phyloP scores from a whole-genome alignment of 2,329 filamentous ascomycete genomes.

The Tolypocladium paradoxum region DNA sequence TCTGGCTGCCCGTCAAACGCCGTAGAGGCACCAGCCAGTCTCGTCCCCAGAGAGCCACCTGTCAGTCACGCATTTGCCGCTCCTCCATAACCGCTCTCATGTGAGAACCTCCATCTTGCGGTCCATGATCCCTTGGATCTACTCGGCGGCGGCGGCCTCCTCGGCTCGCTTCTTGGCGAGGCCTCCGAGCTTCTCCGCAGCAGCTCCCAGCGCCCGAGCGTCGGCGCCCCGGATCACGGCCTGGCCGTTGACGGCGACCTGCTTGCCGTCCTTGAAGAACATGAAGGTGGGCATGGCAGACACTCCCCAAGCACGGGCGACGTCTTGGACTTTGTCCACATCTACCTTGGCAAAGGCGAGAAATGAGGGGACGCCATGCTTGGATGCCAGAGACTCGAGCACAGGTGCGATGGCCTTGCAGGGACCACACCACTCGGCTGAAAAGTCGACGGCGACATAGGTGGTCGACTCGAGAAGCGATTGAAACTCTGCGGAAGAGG shows the following conservation, averaged over 20 bases:
- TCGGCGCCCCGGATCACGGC: conserved; percentile 24
- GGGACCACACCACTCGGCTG: conserved; percentile 38
- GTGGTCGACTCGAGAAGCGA: conserved; percentile 16
- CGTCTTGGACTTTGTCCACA: conserved; percentile 69
- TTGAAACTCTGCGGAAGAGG: too few species aligned
- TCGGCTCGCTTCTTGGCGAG: conserved; percentile 22
- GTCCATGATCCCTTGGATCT: conserved; percentile 10
- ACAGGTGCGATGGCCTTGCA: conserved; percentile 37
- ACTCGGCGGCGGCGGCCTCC: conserved; percentile 4
- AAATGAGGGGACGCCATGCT: conserved; percentile 29
- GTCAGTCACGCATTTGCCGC: too few species aligned
- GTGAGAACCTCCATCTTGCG: too few species aligned
- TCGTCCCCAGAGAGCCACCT: too few species aligned
- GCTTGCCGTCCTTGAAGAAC: conserved; percentile 65
- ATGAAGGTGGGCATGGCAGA: conserved; percentile 91
- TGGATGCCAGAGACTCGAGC: conserved; percentile 17
- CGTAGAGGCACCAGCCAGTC: too few species aligned
- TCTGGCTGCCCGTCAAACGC: too few species aligned
- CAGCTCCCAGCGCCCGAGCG: conserved; percentile 16
- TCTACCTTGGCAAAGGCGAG: conserved; percentile 81
- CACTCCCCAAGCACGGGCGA: conserved; percentile 66
- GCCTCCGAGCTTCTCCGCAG: conserved; percentile 25
- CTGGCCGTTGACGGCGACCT: conserved; percentile 20
- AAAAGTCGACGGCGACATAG: conserved; percentile 36
- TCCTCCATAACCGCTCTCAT: too few species aligned